A percentile compares a stretch with the other conserved stretches of the same genome.
Conservation (phyloP, 2,329 filamentous ascomycete species). For the Aspergillus ochraceoroseus region DNA sequence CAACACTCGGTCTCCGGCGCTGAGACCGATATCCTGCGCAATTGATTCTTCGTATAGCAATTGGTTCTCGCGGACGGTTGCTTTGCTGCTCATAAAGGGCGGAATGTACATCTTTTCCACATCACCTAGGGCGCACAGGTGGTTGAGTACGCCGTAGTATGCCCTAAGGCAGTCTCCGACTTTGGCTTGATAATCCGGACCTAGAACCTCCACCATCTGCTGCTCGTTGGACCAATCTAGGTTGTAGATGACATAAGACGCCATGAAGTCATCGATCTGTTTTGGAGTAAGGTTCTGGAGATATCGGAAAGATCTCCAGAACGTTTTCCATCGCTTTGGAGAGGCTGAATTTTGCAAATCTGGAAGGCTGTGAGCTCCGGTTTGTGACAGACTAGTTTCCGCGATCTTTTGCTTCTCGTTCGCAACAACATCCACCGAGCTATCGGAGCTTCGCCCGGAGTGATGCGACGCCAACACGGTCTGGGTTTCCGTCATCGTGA, state of each 20-base stretch:
- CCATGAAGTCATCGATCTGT: conserved; percentile 54
- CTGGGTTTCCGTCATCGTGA: conserved; percentile 19
- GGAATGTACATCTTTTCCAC: conserved; percentile 59
- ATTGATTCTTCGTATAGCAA: conserved; percentile 51
- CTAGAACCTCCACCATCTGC: conserved; percentile 47
- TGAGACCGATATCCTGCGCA: conserved; percentile 46
- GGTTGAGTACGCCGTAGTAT: conserved; percentile 54
- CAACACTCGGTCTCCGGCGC: conserved; percentile 46
- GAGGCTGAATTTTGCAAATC: conserved; percentile 45
- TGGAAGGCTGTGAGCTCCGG: conserved; percentile 10
- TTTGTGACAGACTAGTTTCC: conserved; percentile 4
- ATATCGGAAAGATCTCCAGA: conserved; percentile 50
- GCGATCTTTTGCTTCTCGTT: conserved; percentile 25
- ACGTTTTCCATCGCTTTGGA: conserved; percentile 49
- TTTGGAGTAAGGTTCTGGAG: conserved; percentile 48
- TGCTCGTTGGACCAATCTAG: conserved; percentile 52
- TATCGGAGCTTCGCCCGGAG: conserved; percentile 27
- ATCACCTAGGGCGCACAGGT: conserved; percentile 52
- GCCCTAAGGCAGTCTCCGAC: conserved; percentile 50
- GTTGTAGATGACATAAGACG: conserved; percentile 54
- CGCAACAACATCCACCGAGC: conserved; percentile 26
- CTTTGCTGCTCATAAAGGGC: conserved; percentile 50
- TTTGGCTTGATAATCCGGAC: conserved; percentile 48
- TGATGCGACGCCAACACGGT: conserved; percentile 22
- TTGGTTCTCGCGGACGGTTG: conserved; percentile 50